phyloP scores from a whole-genome alignment of 495 filamentous ascomycete genomes.

The Chaetomidium leptoderma region DNA sequence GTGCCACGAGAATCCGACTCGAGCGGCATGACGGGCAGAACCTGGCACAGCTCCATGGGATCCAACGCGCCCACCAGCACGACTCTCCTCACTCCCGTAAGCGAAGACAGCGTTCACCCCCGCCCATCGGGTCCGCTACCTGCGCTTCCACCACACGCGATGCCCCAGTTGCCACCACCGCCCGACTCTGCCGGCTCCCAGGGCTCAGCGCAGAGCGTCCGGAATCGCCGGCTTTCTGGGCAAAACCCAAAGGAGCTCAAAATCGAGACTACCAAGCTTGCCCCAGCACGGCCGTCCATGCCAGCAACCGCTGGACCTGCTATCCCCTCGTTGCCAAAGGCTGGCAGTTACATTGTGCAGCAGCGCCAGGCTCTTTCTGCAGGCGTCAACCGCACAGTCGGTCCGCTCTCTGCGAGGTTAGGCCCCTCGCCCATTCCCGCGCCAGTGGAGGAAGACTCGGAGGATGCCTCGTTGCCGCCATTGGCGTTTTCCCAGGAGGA shows the following conservation, averaged over 20 bases:
- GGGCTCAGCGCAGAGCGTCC: conserved; percentile 54
- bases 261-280: conserved; percentile 69
- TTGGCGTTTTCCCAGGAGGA: conserved; percentile 29
- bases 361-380: conserved; percentile 45
- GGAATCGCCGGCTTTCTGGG: conserved; percentile 76
- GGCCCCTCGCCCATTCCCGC: conserved; percentile 33
- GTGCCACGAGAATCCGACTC: conserved; percentile 86
- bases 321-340: conserved; percentile 41
- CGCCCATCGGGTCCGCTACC: conserved; percentile 33
- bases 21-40: conserved; percentile 75
- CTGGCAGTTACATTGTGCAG: conserved; percentile 40
- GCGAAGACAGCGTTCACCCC: conserved; percentile 50
- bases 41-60: conserved; percentile 81
- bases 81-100: conserved; percentile 69
- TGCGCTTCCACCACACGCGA: conserved; percentile 34
- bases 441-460: conserved; percentile 18
- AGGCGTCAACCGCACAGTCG: conserved; percentile 29
- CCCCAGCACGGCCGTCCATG: conserved; percentile 24
- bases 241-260: conserved; percentile 75
- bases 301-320: conserved; percentile 38
- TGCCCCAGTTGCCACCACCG: conserved; percentile 34
- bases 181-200: conserved; percentile 25
- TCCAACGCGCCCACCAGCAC: conserved; percentile 73
- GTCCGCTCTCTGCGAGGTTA: conserved; percentile 30
- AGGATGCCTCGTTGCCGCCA: conserved; percentile 28